Base-by-base conservation (phyloP, 148 eudicot genomes). In the Rhododendron henanense region DNA sequence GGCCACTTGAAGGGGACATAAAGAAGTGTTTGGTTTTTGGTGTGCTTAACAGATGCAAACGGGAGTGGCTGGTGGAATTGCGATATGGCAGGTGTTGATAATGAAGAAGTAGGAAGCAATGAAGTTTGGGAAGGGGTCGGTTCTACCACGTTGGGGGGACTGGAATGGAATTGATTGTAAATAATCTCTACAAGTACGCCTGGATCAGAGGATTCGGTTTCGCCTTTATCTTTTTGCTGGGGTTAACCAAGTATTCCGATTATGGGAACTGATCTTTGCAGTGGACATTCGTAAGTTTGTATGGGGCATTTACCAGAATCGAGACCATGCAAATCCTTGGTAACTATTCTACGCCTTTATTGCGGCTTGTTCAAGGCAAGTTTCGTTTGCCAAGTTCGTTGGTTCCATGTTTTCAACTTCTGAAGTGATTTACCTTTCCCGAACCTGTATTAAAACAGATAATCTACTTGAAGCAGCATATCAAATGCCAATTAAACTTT, bases 71-170 rank as follows among this genome's bases (percentile, higher is more conserved):
- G 95, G 95, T 96, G 99, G 98, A 94, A 96, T 61, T 87, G 90
- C 25, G 90, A 94, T 61, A 93, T 94, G 95, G 99, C 90, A 92
- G 98, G 97, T 31, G 88, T 97, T 31, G 99, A 95, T 85, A 90
- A 85, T 85, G 99, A 94, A 88, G 98, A 94, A 92, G 96, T 97
- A 8, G 99, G 97, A 15, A 85, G 87, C 89, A 88, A 53, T 77
- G 98, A 97, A 77, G 90, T 87, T 75, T 97, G 99, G 99, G 99
- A 97, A 88, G 99, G 99, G 47, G 85, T 93, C 39, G 96, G 98
- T 67, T 89, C 95, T 4, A 89, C 95, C 11, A 94, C 96, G n/a
- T 87, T 96, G 15, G 99, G 99, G 4, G 95, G 94, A 71, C 89
- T 95, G 1, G 93, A 94, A 59, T 95, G 97, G 96, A 88, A 94